phyloP scores from a whole-genome alignment of 768 basidiomycete genomes.

The Lentinus tigrinus region DNA sequence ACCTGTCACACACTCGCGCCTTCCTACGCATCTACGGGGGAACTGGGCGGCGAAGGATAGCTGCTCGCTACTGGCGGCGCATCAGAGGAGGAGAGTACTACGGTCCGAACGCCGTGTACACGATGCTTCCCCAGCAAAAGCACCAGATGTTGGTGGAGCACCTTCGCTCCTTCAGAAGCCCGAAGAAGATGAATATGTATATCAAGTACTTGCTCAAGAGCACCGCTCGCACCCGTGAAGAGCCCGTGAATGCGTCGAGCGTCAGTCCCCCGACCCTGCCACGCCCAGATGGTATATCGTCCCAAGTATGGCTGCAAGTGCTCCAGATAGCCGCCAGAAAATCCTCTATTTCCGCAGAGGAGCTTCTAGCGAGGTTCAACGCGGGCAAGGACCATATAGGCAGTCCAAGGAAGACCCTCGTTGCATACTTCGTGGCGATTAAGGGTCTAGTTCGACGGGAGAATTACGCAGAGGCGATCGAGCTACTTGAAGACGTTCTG shows the following conservation, averaged over 20 bases:
- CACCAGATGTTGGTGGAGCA: neutral
- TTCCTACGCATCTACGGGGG: conserved; percentile 3
- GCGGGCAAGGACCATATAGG: conserved; percentile 27
- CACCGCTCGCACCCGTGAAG: neutral
- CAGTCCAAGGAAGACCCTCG: conserved; percentile 40
- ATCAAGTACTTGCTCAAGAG: neutral
- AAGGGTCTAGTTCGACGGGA: conserved; percentile 49
- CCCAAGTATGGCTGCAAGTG: neutral
- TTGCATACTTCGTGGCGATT: conserved; percentile 54
- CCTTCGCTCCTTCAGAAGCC: neutral
- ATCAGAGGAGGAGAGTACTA: neutral
- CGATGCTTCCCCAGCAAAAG: neutral
- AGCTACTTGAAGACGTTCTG: conserved; percentile 15
- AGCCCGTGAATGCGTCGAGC: too few species aligned
- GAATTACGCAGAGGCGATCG: conserved; percentile 40
- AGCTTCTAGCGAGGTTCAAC: conserved; percentile 39
- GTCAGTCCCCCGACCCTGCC: neutral
- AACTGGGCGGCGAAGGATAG: neutral
- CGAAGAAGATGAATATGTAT: neutral
- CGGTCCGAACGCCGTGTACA: neutral
- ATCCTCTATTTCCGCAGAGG: conserved; percentile 25
- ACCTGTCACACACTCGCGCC: conserved; percentile 1
- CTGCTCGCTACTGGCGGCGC: conserved; percentile 7
- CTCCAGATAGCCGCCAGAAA: neutral
- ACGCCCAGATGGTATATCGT: neutral